Conservation (phyloP, 192 early-diverging fungal species). For the Chytriomyces sp. region DNA sequence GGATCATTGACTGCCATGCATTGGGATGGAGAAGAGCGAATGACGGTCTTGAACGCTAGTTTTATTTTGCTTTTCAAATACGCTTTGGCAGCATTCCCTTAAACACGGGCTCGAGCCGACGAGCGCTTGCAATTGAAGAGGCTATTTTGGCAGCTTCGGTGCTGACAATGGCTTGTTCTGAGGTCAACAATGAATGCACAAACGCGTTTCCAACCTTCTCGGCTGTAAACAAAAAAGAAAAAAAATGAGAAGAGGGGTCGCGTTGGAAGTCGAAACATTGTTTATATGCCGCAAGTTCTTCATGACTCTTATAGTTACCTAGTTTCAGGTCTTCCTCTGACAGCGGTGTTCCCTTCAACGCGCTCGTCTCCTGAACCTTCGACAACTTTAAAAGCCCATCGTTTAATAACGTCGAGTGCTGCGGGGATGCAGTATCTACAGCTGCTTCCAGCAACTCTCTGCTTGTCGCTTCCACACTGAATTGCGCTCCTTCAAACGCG, state of each 20-base stretch:
- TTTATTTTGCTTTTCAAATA: too few species aligned
- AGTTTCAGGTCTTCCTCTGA: background rate
- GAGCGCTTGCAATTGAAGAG: background rate
- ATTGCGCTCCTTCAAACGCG: background rate
- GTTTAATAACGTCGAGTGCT: background rate
- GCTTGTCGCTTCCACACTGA: background rate
- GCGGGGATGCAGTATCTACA: background rate
- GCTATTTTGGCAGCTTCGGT: background rate
- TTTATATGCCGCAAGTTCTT: background rate
- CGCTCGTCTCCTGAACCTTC: background rate
- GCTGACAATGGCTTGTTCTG: background rate
- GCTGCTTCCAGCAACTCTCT: background rate
- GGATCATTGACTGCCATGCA: too few species aligned
- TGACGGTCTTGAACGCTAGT: too few species aligned
- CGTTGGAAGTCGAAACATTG: background rate
- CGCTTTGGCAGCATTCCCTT: constrained; percentile 19
- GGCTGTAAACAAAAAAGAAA: background rate
- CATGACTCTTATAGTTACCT: background rate
- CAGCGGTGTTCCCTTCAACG: background rate
- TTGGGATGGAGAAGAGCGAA: too few species aligned
- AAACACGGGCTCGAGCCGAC: constrained; percentile 18
- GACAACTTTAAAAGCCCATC: background rate
- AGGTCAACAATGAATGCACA: constrained; percentile 7
- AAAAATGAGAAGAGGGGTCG: background rate
- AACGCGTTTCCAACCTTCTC: constrained; percentile 10